Conservation (phyloP, 208 protist species). For the Leptomonas seymouri region DNA sequence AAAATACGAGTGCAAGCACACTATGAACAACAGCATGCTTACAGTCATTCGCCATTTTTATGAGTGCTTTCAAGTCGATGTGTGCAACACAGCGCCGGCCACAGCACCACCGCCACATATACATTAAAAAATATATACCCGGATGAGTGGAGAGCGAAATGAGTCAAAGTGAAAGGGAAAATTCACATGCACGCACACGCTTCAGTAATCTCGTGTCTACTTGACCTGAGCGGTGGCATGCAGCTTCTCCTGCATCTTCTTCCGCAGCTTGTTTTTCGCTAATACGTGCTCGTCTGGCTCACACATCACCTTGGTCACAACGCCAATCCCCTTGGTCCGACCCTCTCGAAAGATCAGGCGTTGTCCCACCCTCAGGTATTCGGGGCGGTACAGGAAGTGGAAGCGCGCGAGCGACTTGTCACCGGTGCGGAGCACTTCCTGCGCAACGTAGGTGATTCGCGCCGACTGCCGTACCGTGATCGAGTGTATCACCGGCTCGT, state of each 20-base stretch:
- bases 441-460: slow-evolving; percentile 85
- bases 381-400: slow-evolving; percentile 94
- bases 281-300: slow-evolving; percentile 50
- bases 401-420: slow-evolving; percentile 94
- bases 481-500: slow-evolving; percentile 98
- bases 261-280: slow-evolving; percentile 45
- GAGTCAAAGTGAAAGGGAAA: slow-evolving; percentile 1
- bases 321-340: slow-evolving; percentile 93
- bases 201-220: too few relatives aligned
- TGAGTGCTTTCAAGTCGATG: too few relatives aligned
- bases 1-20: too few relatives aligned
- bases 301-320: slow-evolving; percentile 74
- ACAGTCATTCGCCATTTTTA: too few relatives aligned
- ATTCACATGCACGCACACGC: too few relatives aligned
- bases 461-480: slow-evolving; percentile 90
- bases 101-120: too few relatives aligned
- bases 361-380: slow-evolving; percentile 92
- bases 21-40: too few relatives aligned
- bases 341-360: slow-evolving; percentile 96
- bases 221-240: slow-evolving; percentile 7
- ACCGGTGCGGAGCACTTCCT: slow-evolving; percentile 94
- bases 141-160: too few relatives aligned
- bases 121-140: too few relatives aligned
- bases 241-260: slow-evolving; percentile 33
- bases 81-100: too few relatives aligned